Percentiles rank a stretch among this genome's conserved stretches.
phyloP scores from a whole-genome alignment of 2,329 filamentous ascomycete genomes.

The Mollisiaceae sp. region DNA sequence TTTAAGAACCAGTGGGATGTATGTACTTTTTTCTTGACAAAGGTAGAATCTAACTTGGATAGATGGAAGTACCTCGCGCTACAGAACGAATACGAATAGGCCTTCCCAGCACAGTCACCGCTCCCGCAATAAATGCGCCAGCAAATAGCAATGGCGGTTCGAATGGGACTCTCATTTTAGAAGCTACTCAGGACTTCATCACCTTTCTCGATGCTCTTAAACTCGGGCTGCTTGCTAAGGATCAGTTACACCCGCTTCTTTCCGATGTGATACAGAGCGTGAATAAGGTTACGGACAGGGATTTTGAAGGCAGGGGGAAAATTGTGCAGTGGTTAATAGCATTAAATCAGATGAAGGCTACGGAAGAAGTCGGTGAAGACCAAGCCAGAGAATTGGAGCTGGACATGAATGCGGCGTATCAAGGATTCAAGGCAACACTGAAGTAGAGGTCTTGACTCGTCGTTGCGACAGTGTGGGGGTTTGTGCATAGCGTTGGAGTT shows the following conservation, averaged over 20 bases:
- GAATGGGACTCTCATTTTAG: conserved; percentile 71
- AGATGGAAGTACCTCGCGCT: conserved; percentile 94
- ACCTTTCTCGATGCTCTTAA: conserved; percentile 95
- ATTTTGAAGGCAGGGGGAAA: conserved; percentile 95
- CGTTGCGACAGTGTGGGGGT: neutral
- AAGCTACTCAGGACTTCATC: conserved; percentile 97
- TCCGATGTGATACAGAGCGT: conserved; percentile 97
- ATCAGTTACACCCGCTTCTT: conserved; percentile 92
- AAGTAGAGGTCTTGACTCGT: conserved; percentile 29
- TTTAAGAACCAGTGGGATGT: conserved; percentile 95
- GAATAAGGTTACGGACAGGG: conserved; percentile 93
- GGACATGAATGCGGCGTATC: conserved; percentile 93
- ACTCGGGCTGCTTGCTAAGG: conserved; percentile 90
- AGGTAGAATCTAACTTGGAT: neutral
- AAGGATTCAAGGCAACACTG: conserved; percentile 75
- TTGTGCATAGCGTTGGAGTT: conserved; percentile 34
- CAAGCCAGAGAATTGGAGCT: conserved; percentile 88
- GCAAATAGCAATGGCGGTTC: conserved; percentile 48
- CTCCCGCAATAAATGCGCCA: conserved; percentile 52
- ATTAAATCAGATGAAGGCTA: conserved; percentile 96
- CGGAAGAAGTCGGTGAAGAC: conserved; percentile 85
- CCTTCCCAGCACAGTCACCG: conserved; percentile 80
- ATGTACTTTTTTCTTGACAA: conserved; percentile 47
- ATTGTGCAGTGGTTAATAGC: conserved; percentile 99
- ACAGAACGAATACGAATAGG: conserved; percentile 92